Evolutionary conservation across 306 rosid genomes (phyloP), one percentile per base, ranked within the genome.

Genomic region (Quercus suber): DNA sequence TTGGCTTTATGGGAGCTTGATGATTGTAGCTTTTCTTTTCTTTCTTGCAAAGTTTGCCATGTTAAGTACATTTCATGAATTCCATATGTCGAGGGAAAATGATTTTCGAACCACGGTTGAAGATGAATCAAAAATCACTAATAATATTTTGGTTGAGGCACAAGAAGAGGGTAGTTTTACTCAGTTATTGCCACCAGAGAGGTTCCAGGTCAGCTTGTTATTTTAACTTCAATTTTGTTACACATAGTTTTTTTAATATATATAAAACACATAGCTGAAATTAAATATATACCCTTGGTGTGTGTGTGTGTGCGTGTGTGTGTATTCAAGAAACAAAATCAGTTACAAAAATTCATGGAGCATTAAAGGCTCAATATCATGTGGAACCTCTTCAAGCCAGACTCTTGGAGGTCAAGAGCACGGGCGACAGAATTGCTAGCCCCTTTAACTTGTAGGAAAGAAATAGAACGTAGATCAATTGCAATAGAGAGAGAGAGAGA

Each of bases 1-100:
- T 27, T 53, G 70, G 61, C 8, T 79, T 67, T 84, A 77, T 2
- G 43, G 80, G 59, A 73, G 55, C 11, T 76, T 89, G 64, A 65
- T 89, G 83, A 20, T 81, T 78, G 55, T 87, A 20, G 75, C 84
- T 27, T 86, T 82, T 17, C 14, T 86, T 76, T 85, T 83, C n/a
- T 20, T 86, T 25, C 53, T 85, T 59, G 49, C 72, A 33, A 89
- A 85, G 87, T 84, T 86, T 80, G 52, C 79, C 19, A 63, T 89
- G 74, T 52, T 89, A 55, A 86, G 79, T 67, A 56, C 76, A 28
- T 73, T 85, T 82, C 82, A 72, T 18, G 80, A 87, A 12, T 56
- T 87, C 0, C 17, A 3, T 4, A 56, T 78, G 71, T 49, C 53
- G 17, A 60, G 71, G 45, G 77, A 61, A 30, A 53, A 4, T 20